phyloP scores from a whole-genome alignment of 257 asterid genomes.

The Salvia miltiorrhiza region DNA sequence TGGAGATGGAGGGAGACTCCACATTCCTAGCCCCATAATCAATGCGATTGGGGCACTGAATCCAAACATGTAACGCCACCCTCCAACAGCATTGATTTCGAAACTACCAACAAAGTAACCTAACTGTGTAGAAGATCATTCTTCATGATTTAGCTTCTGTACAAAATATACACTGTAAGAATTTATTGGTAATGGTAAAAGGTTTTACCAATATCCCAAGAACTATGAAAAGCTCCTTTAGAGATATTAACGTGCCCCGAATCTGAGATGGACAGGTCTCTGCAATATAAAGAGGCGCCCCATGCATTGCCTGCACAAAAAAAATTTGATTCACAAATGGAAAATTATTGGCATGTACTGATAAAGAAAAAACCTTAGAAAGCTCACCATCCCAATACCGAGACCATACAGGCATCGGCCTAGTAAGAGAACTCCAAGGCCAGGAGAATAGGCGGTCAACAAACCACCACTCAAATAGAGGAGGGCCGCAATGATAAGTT shows the following conservation, averaged over 20 bases:
- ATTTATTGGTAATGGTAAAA: background rate
- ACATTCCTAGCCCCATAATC: conserved; percentile 86
- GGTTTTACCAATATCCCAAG: conserved; percentile 78
- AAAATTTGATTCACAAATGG: conserved; percentile 18
- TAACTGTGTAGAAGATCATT: conserved; percentile 49
- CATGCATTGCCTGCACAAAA: conserved; percentile 92
- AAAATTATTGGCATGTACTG: background rate
- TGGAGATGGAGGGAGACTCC: conserved; percentile 95
- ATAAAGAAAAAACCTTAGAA: conserved; percentile 9
- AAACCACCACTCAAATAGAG: conserved; percentile 66
- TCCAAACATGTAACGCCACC: conserved; percentile 98
- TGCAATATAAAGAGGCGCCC: conserved; percentile 97
- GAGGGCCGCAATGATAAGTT: conserved; percentile 75
- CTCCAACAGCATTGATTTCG: conserved; percentile 74
- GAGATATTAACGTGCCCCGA: conserved; percentile 92
- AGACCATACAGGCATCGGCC: conserved; percentile 87
- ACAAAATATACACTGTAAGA: background rate
- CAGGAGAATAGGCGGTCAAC: conserved; percentile 82
- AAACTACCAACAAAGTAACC: conserved; percentile 85
- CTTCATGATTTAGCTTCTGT: conserved; percentile 17
- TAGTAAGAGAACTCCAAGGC: conserved; percentile 66
- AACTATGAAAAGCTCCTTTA: conserved; percentile 95
- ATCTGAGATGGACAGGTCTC: conserved; percentile 96
- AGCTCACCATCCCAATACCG: conserved; percentile 88
- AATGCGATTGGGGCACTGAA: conserved; percentile 82